These are phyloP conservation scores for Ustilago tritici DNA, from an alignment of 1,284 basidiomycete species.

Conservation along the genomic window DNA sequence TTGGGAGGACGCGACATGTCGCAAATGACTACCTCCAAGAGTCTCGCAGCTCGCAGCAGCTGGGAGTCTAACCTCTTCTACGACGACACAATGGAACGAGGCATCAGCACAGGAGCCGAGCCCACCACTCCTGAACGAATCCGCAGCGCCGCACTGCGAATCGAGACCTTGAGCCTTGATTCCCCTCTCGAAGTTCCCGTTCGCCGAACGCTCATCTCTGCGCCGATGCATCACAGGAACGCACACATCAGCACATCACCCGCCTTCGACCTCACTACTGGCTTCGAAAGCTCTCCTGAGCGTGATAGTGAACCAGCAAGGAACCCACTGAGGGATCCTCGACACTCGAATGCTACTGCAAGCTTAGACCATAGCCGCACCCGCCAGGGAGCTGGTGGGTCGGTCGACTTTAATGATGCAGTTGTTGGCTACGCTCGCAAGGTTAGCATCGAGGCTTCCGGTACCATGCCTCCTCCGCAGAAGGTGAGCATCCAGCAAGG, in stretches of 20 bases:
- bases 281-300: constrained; percentile 46
- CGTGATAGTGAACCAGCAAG: constrained; percentile 17
- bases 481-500: constrained; percentile 44
- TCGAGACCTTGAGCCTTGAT: constrained; percentile 31
- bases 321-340: constrained; percentile 12
- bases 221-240: constrained; percentile 60
- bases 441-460: constrained; percentile 40
- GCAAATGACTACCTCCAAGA: constrained; percentile 45
- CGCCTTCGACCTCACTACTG: constrained; percentile 51
- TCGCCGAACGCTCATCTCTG: constrained; percentile 33
- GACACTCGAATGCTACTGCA: constrained; percentile 1
- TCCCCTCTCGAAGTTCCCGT: constrained; percentile 51
- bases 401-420: constrained; percentile 39
- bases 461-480: constrained; percentile 30
- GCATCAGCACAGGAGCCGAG: constrained; percentile 19
- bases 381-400: constrained; percentile 11
- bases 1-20: constrained; percentile 35
- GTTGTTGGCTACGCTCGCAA: constrained; percentile 49
- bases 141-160: constrained; percentile 16
- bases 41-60: constrained; percentile 51
- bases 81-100: constrained; percentile 39
- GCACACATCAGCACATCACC: constrained; percentile 60
- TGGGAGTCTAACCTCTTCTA: constrained; percentile 60
- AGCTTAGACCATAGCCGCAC: constrained; percentile 15
- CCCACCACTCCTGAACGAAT: constrained; percentile 34